A percentile compares a stretch with the other conserved stretches of the same genome.
phyloP scores from a whole-genome alignment of 2,329 filamentous ascomycete species.

The Ceratocystis lukuohia region DNA sequence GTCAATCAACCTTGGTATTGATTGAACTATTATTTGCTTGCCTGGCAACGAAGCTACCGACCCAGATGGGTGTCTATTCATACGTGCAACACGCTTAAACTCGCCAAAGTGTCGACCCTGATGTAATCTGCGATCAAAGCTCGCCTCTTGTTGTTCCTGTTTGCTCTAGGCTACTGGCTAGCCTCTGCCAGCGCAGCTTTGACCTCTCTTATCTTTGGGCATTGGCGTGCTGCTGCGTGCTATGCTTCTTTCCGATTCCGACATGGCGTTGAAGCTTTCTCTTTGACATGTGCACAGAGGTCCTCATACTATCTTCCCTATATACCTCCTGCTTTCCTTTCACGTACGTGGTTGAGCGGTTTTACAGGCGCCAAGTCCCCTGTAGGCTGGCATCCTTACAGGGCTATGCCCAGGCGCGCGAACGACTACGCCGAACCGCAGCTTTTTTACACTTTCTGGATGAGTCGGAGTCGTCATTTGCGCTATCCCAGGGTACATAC shows the following conservation, averaged over 20 bases:
- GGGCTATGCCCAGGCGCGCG: neutral
- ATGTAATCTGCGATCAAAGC: neutral
- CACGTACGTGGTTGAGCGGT: neutral
- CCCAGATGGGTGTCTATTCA: neutral
- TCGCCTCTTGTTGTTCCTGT: neutral
- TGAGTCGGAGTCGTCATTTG: too few species aligned
- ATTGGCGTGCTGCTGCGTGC: neutral
- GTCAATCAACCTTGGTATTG: too few species aligned
- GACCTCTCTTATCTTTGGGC: neutral
- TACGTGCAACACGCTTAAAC: neutral
- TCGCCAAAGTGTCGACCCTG: neutral
- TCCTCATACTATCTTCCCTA: neutral
- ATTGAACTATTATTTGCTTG: neutral
- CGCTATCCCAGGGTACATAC: too few species aligned
- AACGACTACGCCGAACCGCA: neutral
- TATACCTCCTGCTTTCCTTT: neutral
- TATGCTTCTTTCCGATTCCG: too few species aligned
- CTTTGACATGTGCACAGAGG: neutral
- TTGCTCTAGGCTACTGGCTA: neutral
- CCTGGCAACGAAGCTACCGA: neutral
- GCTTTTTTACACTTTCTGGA: neutral
- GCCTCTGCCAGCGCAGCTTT: neutral
- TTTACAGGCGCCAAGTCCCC: neutral
- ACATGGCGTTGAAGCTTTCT: neutral
- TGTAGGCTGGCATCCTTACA: neutral